Evolutionary conservation across 176 grass and related monocot genomes (phyloP).

Genomic region (Aechmea fasciata): DNA sequence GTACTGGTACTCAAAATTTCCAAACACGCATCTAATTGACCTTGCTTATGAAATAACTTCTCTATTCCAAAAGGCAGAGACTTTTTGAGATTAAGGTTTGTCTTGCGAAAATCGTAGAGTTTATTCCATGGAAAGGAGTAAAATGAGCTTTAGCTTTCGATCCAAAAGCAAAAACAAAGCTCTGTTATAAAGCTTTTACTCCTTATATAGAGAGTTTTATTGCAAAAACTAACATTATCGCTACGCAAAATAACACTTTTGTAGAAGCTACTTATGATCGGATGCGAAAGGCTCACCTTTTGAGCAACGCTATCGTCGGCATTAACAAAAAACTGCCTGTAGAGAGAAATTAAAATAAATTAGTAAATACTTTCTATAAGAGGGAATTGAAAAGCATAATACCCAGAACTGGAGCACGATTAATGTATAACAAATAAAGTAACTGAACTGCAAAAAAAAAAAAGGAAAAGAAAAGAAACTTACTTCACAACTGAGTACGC

Average conservation of each 20-base stretch:
- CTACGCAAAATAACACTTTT: not conserved
- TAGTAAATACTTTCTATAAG: not conserved
- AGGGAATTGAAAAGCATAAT: not conserved
- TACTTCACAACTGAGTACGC: conserved; percentile 89
- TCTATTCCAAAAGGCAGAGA: too few relatives aligned
- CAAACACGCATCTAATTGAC: too few relatives aligned
- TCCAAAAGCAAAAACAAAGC: too few relatives aligned
- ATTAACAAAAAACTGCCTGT: conserved; percentile 79
- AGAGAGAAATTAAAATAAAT: not conserved
- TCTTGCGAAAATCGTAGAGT: too few relatives aligned
- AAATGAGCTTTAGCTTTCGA: too few relatives aligned
- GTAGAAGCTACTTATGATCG: not conserved
- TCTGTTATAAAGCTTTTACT: too few relatives aligned
- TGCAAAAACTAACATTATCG: too few relatives aligned
- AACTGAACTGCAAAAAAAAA: not conserved
- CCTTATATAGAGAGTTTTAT: too few relatives aligned
- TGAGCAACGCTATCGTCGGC: conserved; percentile 65
- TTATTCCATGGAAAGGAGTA: too few relatives aligned
- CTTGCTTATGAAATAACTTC: too few relatives aligned
- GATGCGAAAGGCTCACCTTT: conserved; percentile 23
- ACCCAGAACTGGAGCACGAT: not conserved
- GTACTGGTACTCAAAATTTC: too few relatives aligned
- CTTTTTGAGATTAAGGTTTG: too few relatives aligned
- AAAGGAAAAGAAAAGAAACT: not conserved
- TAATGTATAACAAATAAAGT: not conserved